Percentiles rank a stretch among this genome's conserved stretches.
phyloP scores from a whole-genome alignment of 371 early-diverging fungal species.

The Zychaea mexicana region DNA sequence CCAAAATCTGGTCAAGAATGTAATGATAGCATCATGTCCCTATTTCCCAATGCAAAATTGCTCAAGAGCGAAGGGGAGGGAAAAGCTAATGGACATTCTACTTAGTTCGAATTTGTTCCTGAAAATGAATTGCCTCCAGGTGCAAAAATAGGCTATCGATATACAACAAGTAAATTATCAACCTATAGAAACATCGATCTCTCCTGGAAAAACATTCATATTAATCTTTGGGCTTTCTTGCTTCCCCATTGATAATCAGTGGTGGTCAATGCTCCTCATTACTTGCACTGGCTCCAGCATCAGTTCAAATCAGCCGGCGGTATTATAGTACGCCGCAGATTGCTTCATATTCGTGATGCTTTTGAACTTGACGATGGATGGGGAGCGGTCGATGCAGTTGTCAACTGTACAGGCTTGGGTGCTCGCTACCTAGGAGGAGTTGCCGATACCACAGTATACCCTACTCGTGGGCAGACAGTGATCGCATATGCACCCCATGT shows the following conservation, averaged over 20 bases:
- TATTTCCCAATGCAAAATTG: not conserved
- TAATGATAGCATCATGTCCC: constrained; percentile 21
- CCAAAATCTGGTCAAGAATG: constrained; percentile 49
- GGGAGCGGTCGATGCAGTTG: constrained; percentile 46
- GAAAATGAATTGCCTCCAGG: constrained; percentile 43
- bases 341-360: constrained; percentile 56
- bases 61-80: not conserved
- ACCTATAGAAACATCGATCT: not conserved
- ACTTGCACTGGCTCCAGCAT: constrained; percentile 63
- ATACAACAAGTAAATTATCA: constrained; percentile 54
- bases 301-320: constrained; percentile 62
- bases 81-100: not conserved
- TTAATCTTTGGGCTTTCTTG: not conserved
- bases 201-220: not conserved
- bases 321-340: constrained; percentile 28
- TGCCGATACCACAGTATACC: constrained; percentile 61
- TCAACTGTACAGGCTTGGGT: constrained; percentile 80
- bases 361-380: constrained; percentile 12
- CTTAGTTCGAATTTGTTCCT: constrained; percentile 41
- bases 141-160: constrained; percentile 51
- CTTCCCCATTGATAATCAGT: too few species aligned
- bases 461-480: constrained; percentile 78
- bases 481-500: constrained; percentile 66
- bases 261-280: constrained; percentile 61
- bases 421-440: constrained; percentile 70